These are phyloP conservation scores for Canna indica DNA, from an alignment of 176 grass and related monocot species.

Conservation along the genomic window DNA sequence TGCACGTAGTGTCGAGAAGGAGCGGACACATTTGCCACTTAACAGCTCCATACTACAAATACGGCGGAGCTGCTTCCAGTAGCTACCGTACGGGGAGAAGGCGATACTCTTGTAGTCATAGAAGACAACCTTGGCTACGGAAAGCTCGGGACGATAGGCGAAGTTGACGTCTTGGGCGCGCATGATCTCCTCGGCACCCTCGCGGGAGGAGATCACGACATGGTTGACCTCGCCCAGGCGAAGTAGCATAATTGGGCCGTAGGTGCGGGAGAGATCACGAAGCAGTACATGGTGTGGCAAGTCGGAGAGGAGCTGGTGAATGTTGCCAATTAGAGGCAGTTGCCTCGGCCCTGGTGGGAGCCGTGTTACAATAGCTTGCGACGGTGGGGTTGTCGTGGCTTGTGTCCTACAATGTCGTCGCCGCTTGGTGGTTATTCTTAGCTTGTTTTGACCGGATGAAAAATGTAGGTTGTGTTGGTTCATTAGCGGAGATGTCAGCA, in stretches of 20 bases:
- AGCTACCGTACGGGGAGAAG: conserved; percentile 19
- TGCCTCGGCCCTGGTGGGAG: too few relatives aligned
- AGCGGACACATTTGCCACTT: conserved; percentile 27
- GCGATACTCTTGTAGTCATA: conserved; percentile 32
- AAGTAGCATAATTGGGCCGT: conserved; percentile 36
- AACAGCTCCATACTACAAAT: conserved; percentile 50
- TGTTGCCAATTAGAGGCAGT: too few relatives aligned
- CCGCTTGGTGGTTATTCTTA: too few relatives aligned
- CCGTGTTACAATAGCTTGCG: too few relatives aligned
- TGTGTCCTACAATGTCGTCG: too few relatives aligned
- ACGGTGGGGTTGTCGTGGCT: too few relatives aligned
- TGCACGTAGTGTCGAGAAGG: conserved; percentile 31
- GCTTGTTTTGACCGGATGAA: too few relatives aligned
- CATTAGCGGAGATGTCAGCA: too few relatives aligned
- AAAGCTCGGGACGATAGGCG: conserved; percentile 32
- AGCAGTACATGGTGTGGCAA: conserved; percentile 31
- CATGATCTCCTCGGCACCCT: conserved; percentile 44
- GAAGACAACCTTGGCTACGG: conserved; percentile 22
- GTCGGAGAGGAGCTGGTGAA: too few relatives aligned
- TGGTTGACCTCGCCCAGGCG: conserved; percentile 41
- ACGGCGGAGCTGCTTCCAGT: conserved; percentile 56
- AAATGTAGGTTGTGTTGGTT: too few relatives aligned
- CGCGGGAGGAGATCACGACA: conserved; percentile 33
- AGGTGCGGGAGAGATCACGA: conserved; percentile 28
- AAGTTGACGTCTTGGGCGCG: conserved; percentile 42